Evolutionary conservation across 371 early-diverging fungal genomes (phyloP).

Genomic region (Chytridiales sp.): DNA sequence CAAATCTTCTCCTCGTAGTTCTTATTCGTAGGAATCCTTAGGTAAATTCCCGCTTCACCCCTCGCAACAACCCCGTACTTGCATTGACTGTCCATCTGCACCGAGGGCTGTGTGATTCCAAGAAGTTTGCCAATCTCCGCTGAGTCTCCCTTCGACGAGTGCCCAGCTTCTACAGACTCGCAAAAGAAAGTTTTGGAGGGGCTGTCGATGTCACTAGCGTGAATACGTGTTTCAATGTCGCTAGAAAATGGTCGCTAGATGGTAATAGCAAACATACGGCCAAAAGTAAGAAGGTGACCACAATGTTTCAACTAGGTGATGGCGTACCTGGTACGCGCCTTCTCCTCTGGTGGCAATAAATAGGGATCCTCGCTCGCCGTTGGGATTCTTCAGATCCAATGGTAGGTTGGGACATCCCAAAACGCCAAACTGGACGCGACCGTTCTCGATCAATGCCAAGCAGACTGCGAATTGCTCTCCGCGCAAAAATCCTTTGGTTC

Average conservation of each 20-base stretch:
- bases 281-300: neutral
- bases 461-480: constrained; percentile 98
- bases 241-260: constrained; percentile 64
- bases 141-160: constrained; percentile 79
- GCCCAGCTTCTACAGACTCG: constrained; percentile 95
- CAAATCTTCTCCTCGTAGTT: constrained; percentile 95
- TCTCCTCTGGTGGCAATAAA: constrained; percentile 69
- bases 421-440: constrained; percentile 85
- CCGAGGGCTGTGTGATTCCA: constrained; percentile 66
- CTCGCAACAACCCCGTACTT: constrained; percentile 86
- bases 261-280: neutral
- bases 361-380: constrained; percentile 68
- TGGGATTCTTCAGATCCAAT: constrained; percentile 54
- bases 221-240: constrained; percentile 60
- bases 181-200: constrained; percentile 75
- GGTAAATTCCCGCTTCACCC: constrained; percentile 90
- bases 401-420: constrained; percentile 95
- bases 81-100: constrained; percentile 95
- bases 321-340: constrained; percentile 83
- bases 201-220: constrained; percentile 51
- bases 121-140: constrained; percentile 73
- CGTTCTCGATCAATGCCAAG: constrained; percentile 86
- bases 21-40: constrained; percentile 77
- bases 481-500: constrained; percentile 85
- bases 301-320: neutral